Conservation (phyloP, 108 stramenopile genomes). For the Schizochytrium sp. region DNA sequence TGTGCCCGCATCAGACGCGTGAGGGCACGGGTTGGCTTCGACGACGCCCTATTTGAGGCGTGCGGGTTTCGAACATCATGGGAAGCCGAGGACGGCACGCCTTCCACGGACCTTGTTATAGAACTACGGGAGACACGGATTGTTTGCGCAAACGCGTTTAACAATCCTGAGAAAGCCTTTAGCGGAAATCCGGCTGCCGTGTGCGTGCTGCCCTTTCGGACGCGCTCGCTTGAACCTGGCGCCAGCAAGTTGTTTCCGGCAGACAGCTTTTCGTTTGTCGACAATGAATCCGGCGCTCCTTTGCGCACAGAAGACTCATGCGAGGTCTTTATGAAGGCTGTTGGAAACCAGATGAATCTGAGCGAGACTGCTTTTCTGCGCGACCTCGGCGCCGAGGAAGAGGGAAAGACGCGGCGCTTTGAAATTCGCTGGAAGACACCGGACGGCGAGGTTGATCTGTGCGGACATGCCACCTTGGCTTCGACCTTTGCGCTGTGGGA, state of each 20-base stretch:
- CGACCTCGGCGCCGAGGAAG: not conserved
- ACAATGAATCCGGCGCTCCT: conserved; percentile 21
- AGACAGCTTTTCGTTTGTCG: not conserved
- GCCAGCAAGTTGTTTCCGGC: not conserved
- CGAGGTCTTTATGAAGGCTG: conserved; percentile 68
- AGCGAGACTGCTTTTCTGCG: conserved; percentile 82
- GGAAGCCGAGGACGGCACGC: not conserved
- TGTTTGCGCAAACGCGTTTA: conserved; percentile 59
- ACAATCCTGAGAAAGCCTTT: conserved; percentile 40
- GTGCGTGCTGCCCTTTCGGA: conserved; percentile 50
- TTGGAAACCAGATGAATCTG: conserved; percentile 84
- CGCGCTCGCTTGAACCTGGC: not conserved
- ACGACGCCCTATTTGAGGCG: not conserved
- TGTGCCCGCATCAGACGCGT: not conserved
- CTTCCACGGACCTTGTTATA: not conserved
- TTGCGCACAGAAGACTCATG: conserved; percentile 21
- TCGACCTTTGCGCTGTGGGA: conserved; percentile 45
- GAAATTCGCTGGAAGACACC: conserved; percentile 50
- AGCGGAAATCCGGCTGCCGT: conserved; percentile 92
- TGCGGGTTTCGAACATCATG: not conserved
- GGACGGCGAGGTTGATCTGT: conserved; percentile 71
- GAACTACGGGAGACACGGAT: not conserved
- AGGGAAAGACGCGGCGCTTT: not conserved
- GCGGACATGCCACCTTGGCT: conserved; percentile 72
- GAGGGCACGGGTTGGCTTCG: not conserved